Evolutionary conservation across 2,329 filamentous ascomycete species (phyloP), one percentile per base, ranked within the genome.

Genomic region (Cyphellophora attinorum): DNA sequence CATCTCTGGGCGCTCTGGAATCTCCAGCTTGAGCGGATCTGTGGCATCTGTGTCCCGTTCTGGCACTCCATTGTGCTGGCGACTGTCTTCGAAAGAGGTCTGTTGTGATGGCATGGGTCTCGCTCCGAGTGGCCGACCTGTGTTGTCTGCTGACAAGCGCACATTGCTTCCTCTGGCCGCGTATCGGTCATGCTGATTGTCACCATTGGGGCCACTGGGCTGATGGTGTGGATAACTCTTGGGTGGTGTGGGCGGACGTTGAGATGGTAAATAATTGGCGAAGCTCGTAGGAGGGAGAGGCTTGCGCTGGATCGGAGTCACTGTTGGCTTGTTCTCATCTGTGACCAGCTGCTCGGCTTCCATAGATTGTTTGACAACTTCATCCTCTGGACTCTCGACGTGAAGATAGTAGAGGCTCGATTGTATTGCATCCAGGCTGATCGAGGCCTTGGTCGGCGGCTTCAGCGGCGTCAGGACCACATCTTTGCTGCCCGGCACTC

Each of bases 351-450:
- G 54, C 37, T 62, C 54, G 30, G 55, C 46, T 40, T 62, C 58
- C 31, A 57, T 50, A 44, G 59, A 52, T 31, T 59, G 49, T 11
- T 62, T 51, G 14, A 65, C 41, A 29, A 48, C 50, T 16, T 65
- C 58, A 44, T 83, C 74, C 25, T 74, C 67, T 3, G 74, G 72
- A 2, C 71, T 67, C 39, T 85, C 73, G 25, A 93, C 72, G 59
- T 96, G 89, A 34, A 95, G 66, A 55, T 91, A 96, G 61, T 96
- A 98, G 4, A 98, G 70, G 11, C 81, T 93, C 50, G 78, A 85
- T 37, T 81, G 76, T 31, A 98, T 79, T 54, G 95, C 89, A 54
- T 88, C 80, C 29, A 75, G 79, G 0, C 85, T 93, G 44, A 98
- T 85, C 40, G 85, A 89, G 4, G 60, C 57, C 56, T 91, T 94